Base-by-base conservation (phyloP, 1,284 basidiomycete genomes). In the Hemileia vastatrix region DNA sequence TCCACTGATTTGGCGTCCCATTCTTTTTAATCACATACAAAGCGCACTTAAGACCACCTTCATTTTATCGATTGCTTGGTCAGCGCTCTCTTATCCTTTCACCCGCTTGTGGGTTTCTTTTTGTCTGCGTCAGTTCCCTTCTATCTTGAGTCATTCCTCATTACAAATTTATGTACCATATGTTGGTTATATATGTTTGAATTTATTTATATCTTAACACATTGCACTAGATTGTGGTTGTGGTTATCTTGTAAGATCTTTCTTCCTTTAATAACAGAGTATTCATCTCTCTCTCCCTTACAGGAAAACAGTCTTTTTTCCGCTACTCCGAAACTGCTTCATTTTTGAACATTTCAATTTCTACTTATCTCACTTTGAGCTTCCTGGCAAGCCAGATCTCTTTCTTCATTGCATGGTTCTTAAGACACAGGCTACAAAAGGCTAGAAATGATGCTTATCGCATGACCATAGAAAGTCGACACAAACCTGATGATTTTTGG, bases 401-500 rank as follows among this genome's bases (percentile, higher is more conserved):
- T 0, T 76, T 76, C 27, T 85, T 93, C 63, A 79, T 91, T 57
- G 80, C 79, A 5, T 91, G 86, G 79, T 91, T 91, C 77, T 81
- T 92, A 55, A 79, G 82, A 53, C 81, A 83, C 44, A 90, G 90
- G 75, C 83, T 91, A 56, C 81, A 83, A 31, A 81, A 90, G 56
- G 86, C 88, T 0, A 81, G 86, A 2, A 83, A 84, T 43, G 81
- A 87, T 6, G 88, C 83, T 32, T 78, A 72, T 66, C 83, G 84
- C 32, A 84, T 90, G 70, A 91, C 89, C 0, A 83, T 91, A 27
- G 77, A 80, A 18, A 90, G 87, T 1, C 82, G 89, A 1, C 84
- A 84, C 6, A 92, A 92, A 71, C 83, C 83, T 0, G 77, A 80
- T 0, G 84, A 86, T n/a, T 92, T 91, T 78, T 74, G 72, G 72